phyloP scores from a whole-genome alignment of 371 early-diverging fungal species.

The Smittium mucronatum region DNA sequence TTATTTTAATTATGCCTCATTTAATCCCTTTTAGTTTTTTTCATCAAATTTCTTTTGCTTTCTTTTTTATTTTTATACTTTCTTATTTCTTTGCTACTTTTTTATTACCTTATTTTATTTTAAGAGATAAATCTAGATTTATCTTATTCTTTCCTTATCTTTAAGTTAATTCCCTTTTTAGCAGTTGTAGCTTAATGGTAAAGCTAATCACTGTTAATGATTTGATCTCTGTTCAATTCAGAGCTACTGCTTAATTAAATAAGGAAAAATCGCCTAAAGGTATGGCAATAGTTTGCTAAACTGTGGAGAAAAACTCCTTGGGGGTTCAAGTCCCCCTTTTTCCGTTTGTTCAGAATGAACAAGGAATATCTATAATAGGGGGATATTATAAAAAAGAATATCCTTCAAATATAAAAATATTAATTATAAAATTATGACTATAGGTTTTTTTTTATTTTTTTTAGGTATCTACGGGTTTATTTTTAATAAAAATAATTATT shows the following conservation, averaged over 20 bases:
- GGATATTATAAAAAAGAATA: background rate
- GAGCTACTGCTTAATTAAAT: conserved; percentile 11
- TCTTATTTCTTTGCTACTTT: conserved; percentile 20
- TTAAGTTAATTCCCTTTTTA: conserved; percentile 13
- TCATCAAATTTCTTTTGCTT: conserved; percentile 29
- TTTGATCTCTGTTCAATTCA: conserved; percentile 14
- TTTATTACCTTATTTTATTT: conserved; percentile 14
- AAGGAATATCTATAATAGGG: background rate
- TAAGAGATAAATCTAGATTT: conserved; percentile 22
- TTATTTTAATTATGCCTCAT: conserved; percentile 23
- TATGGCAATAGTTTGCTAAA: conserved; percentile 1
- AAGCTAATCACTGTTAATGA: conserved; percentile 20
- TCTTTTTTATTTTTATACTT: conserved; percentile 25
- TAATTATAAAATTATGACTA: conserved; percentile 24
- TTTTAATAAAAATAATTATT: conserved; percentile 15
- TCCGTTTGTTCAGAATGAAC: background rate
- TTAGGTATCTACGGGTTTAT: conserved; percentile 25
- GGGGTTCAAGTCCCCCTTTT: conserved; percentile 1
- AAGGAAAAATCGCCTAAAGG: conserved; percentile 1
- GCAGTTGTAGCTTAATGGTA: conserved; percentile 18
- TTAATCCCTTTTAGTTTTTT: conserved; percentile 32
- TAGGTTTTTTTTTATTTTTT: conserved; percentile 34
- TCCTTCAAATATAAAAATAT: conserved; percentile 15
- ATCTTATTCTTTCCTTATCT: conserved; percentile 22
- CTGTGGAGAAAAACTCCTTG: conserved; percentile 1